Evolutionary conservation across 2,329 filamentous ascomycete species (phyloP).

Genomic region (Neonectria ditissima): DNA sequence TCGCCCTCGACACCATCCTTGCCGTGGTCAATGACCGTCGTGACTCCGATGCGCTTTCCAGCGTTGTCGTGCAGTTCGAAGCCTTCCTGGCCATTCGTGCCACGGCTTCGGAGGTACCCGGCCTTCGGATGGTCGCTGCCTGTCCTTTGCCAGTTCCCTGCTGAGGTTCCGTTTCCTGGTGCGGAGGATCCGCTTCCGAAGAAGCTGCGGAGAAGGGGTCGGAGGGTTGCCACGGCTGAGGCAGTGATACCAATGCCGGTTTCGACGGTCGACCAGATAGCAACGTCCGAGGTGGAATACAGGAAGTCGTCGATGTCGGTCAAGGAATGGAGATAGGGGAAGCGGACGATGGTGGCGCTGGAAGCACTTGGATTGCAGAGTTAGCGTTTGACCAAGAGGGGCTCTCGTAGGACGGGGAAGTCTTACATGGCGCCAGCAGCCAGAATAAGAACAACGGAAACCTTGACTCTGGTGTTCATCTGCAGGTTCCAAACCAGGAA

Average conservation of each 20-base stretch:
- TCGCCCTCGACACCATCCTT: not conserved
- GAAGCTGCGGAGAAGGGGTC: conserved; percentile 48
- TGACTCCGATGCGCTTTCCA: conserved; percentile 35
- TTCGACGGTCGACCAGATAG: conserved; percentile 60
- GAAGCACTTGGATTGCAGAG: conserved; percentile 47
- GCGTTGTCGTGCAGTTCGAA: conserved; percentile 28
- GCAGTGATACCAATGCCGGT: conserved; percentile 57
- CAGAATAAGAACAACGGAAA: conserved; percentile 49
- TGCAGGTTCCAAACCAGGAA: conserved; percentile 55
- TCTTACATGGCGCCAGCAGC: conserved; percentile 54
- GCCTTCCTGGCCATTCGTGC: conserved; percentile 19
- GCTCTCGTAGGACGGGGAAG: not conserved
- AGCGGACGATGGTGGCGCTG: conserved; percentile 57
- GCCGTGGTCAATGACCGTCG: conserved; percentile 39
- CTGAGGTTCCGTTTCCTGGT: conserved; percentile 32
- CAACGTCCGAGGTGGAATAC: conserved; percentile 57
- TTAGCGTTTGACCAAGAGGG: not conserved
- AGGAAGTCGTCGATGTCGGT: conserved; percentile 55
- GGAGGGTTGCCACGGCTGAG: conserved; percentile 54
- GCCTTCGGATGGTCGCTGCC: conserved; percentile 32
- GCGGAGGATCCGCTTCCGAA: conserved; percentile 33
- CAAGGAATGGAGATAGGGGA: conserved; percentile 55
- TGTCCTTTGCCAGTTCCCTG: conserved; percentile 33
- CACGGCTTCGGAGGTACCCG: conserved; percentile 38
- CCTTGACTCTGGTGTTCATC: conserved; percentile 53